Percentiles rank a stretch among this genome's conserved stretches.
These are phyloP conservation scores for Chloranthus sessilifolius DNA, from an alignment of 164 flowering plant genomes.

Conservation along the genomic window DNA sequence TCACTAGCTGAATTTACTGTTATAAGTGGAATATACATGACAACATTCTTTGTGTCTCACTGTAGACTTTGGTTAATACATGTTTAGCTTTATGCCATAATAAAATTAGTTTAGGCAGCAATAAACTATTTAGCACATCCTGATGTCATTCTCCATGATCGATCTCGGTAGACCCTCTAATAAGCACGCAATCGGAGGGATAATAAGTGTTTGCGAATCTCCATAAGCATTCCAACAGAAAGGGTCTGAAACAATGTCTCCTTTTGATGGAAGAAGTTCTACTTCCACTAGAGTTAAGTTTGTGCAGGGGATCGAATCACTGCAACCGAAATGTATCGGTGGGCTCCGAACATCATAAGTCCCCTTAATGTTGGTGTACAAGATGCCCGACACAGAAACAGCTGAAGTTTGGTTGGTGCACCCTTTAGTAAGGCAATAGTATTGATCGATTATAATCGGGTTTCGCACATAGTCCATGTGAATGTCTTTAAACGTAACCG, in stretches of 20 bases:
- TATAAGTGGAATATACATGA: too few relatives aligned
- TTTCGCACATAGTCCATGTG: slow-evolving; percentile 72
- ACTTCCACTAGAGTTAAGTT: slow-evolving; percentile 54
- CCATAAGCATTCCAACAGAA: slow-evolving; percentile 94
- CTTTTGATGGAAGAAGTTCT: slow-evolving; percentile 59
- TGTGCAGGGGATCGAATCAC: slow-evolving; percentile 74
- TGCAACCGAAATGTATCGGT: slow-evolving; percentile 71
- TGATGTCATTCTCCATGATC: slow-evolving; percentile 15
- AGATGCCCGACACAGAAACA: slow-evolving; percentile 44
- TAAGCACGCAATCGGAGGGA: slow-evolving; percentile 75
- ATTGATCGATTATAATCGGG: slow-evolving; percentile 81
- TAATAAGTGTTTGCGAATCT: slow-evolving; percentile 32
- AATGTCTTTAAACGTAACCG: slow-evolving; percentile 53
- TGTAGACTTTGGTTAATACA: too few relatives aligned
- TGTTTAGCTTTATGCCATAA: too few relatives aligned
- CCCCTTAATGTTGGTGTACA: slow-evolving; percentile 56
- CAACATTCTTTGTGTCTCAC: too few relatives aligned
- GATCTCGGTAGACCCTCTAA: slow-evolving; percentile 40
- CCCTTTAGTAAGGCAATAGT: slow-evolving; percentile 56
- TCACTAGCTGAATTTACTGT: too few relatives aligned
- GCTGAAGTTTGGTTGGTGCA: slow-evolving; percentile 75
- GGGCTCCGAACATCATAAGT: slow-evolving; percentile 70
- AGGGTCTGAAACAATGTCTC: slow-evolving; percentile 35
- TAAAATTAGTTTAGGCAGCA: too few relatives aligned
- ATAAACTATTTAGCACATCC: slow-evolving; percentile 27